Evolutionary conservation across 306 rosid genomes (phyloP).

Genomic region (Casuarina glauca): DNA sequence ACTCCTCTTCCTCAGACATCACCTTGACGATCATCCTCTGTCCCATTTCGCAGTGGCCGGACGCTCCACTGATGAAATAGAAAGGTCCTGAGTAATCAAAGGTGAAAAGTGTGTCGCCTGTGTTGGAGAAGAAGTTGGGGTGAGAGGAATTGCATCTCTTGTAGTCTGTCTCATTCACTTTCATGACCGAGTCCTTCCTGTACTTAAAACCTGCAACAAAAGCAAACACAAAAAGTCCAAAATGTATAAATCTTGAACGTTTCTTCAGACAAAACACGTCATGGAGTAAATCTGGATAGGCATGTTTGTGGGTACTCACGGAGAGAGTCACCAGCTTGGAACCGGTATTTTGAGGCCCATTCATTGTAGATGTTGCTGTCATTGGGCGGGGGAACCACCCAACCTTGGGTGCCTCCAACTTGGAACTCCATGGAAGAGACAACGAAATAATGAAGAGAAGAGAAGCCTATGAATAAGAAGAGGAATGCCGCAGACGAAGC

Average conservation of each 20-base stretch:
- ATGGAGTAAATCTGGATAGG: not conserved
- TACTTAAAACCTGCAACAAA: slow-evolving; percentile 52
- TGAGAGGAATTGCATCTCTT: slow-evolving; percentile 67
- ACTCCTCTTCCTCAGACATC: slow-evolving; percentile 36
- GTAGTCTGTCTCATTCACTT: slow-evolving; percentile 59
- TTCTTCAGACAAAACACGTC: not conserved
- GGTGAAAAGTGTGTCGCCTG: slow-evolving; percentile 50
- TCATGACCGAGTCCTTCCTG: slow-evolving; percentile 86
- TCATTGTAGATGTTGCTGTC: slow-evolving; percentile 60
- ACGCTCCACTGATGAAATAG: slow-evolving; percentile 83
- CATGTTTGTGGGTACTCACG: slow-evolving; percentile 40
- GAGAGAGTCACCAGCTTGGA: slow-evolving; percentile 59
- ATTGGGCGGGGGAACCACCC: slow-evolving; percentile 73
- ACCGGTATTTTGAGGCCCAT: slow-evolving; percentile 86
- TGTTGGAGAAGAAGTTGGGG: slow-evolving; percentile 71
- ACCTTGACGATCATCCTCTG: slow-evolving; percentile 78
- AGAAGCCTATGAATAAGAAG: slow-evolving; percentile 29
- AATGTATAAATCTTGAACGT: not conserved
- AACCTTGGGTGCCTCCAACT: slow-evolving; percentile 71
- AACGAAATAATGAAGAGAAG: slow-evolving; percentile 14
- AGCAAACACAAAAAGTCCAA: not conserved
- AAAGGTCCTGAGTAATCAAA: slow-evolving; percentile 55
- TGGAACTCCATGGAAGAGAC: slow-evolving; percentile 58
- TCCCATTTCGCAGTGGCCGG: slow-evolving; percentile 75
- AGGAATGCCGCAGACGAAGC: slow-evolving; percentile 18